Conservation (phyloP, 2,329 filamentous ascomycete genomes). For the Scedosporium apiospermum region DNA sequence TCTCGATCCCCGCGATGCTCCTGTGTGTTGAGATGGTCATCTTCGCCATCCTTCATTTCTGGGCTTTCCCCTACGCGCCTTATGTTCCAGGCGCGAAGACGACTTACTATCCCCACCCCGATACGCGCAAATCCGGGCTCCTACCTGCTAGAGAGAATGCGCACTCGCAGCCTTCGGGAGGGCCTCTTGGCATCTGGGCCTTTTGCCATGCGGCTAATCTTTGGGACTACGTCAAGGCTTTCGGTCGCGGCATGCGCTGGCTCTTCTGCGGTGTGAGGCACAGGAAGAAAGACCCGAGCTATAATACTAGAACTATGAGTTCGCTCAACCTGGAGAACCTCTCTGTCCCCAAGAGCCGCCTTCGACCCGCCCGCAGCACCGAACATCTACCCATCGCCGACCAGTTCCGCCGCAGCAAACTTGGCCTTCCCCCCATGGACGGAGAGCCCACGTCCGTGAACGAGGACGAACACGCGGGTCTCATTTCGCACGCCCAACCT, state of each 20-base stretch:
- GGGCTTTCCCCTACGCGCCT: constrained; percentile 68
- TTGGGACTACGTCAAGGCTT: constrained; percentile 75
- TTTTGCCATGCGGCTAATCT: constrained; percentile 65
- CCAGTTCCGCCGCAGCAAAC: constrained; percentile 25
- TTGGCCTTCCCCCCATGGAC: constrained; percentile 14
- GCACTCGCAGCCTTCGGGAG: constrained; percentile 47
- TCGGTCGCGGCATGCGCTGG: constrained; percentile 71
- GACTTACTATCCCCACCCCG: constrained; percentile 37
- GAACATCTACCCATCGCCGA: constrained; percentile 28
- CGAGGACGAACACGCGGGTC: constrained; percentile 31
- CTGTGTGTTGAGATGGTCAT: constrained; percentile 79
- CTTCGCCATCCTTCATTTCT: constrained; percentile 70
- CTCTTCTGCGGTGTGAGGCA: constrained; percentile 62
- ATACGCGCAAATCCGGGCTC: constrained; percentile 28
- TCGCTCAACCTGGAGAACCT: constrained; percentile 28
- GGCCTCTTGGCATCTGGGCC: constrained; percentile 54
- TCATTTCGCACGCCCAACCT: constrained; percentile 29
- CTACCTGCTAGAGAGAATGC: constrained; percentile 32
- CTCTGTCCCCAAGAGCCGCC: constrained; percentile 12
- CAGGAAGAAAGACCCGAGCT: constrained; percentile 44
- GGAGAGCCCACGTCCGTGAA: constrained; percentile 24
- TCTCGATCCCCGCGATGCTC: constrained; percentile 69
- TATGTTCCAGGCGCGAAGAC: constrained; percentile 44
- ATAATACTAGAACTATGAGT: constrained; percentile 26
- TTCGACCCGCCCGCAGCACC: constrained; percentile 21